Percentiles rank a stretch among this genome's conserved stretches.
Evolutionary conservation across 495 filamentous ascomycete species (phyloP).

Genomic region (Thermothielavioides terrestris): DNA sequence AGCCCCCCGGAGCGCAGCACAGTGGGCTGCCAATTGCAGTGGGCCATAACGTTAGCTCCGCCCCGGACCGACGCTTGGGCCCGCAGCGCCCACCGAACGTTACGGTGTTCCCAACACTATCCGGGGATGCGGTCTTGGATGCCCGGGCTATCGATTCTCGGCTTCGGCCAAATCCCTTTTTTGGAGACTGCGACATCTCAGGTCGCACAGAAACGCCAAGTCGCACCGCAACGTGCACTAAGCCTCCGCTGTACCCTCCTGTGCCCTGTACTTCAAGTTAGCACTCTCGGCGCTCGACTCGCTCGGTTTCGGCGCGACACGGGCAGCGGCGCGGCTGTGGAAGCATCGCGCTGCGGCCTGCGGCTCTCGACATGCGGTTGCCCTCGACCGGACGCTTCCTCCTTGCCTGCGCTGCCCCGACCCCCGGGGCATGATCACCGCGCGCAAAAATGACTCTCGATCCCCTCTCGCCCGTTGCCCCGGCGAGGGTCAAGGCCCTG

Average conservation of each 20-base stretch:
- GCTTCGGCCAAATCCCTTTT: too few species aligned
- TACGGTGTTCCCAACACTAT: too few species aligned
- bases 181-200: neutral
- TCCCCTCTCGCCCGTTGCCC: conserved; percentile 76
- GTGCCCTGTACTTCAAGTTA: too few species aligned
- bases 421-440: conserved; percentile 23
- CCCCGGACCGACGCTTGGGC: neutral
- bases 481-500: conserved; percentile 76
- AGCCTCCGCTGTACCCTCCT: neutral
- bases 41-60: neutral
- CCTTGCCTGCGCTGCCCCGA: neutral
- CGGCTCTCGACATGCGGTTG: conserved; percentile 20
- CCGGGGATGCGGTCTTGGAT: neutral
- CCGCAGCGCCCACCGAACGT: too few species aligned
- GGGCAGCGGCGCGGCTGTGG: conserved; percentile 4
- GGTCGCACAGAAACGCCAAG: neutral
- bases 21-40: neutral
- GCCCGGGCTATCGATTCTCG: neutral
- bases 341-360: conserved; percentile 7
- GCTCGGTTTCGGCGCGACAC: neutral
- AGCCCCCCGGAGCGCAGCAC: too few species aligned
- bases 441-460: conserved; percentile 75
- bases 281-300: too few species aligned
- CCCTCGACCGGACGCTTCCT: conserved; percentile 4
- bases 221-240: neutral